These are phyloP conservation scores for Diphasiastrum complanatum DNA, from an alignment of 83 land plant genomes.

Conservation along the genomic window DNA sequence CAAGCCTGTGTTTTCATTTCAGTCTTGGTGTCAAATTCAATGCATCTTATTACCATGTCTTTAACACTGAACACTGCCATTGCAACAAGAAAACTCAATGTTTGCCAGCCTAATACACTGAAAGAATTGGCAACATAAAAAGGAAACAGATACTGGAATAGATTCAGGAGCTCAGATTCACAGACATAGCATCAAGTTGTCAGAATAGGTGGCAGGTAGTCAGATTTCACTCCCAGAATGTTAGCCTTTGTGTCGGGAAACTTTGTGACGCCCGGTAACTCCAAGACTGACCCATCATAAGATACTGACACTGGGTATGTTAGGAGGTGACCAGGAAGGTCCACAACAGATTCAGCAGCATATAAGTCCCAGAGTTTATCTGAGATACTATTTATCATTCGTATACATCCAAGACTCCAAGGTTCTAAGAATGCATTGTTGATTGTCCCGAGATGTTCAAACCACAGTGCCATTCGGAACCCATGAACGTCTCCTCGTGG, in stretches of 20 bases:
- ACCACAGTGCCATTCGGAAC: constrained; percentile 74
- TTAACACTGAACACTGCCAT: too few relatives aligned
- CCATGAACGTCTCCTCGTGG: constrained; percentile 37
- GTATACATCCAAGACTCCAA: constrained; percentile 23
- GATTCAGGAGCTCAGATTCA: constrained; percentile 2
- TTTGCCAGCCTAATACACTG: too few relatives aligned
- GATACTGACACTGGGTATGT: constrained; percentile 1
- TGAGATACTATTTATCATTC: constrained; percentile 1
- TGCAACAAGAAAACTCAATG: too few relatives aligned
- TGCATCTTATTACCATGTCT: too few relatives aligned
- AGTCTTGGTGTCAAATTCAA: too few relatives aligned
- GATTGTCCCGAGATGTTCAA: constrained; percentile 50
- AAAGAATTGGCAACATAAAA: too few relatives aligned
- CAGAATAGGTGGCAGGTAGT: constrained; percentile 6
- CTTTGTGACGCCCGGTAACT: constrained; percentile 7
- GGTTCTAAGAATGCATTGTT: constrained; percentile 37
- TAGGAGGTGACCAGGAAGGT: constrained; percentile 26
- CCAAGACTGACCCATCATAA: not conserved
- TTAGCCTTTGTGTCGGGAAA: constrained; percentile 11
- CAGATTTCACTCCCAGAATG: constrained; percentile 10
- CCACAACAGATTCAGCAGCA: constrained; percentile 1
- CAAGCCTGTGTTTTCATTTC: too few relatives aligned
- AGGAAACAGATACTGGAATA: too few relatives aligned
- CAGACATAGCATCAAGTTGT: constrained; percentile 26
- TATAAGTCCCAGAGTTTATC: not conserved